Evolutionary conservation across 495 filamentous ascomycete genomes (phyloP).

Genomic region (Penicillium pulvis): DNA sequence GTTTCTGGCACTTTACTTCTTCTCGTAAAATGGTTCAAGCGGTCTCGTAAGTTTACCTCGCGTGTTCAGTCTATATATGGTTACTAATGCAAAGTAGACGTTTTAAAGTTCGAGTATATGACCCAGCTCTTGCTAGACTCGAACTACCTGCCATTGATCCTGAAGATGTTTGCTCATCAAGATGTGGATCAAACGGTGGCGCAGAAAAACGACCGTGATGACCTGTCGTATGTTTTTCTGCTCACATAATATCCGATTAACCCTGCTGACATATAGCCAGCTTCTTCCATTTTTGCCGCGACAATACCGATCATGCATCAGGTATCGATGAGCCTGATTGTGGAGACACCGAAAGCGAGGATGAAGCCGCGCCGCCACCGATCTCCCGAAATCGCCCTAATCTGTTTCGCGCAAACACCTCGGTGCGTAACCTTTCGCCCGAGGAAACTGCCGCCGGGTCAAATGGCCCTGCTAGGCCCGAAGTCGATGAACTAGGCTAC

Average conservation of each 20-base stretch:
- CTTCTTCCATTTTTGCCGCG: slow-evolving; percentile 87
- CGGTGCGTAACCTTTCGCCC: slow-evolving; percentile 29
- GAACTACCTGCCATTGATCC: slow-evolving; percentile 87
- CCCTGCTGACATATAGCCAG: slow-evolving; percentile 27
- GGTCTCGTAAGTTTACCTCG: slow-evolving; percentile 70
- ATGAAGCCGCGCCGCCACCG: slow-evolving; percentile 83
- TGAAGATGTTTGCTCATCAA: slow-evolving; percentile 91
- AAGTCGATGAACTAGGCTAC: slow-evolving; percentile 88
- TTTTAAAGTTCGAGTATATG: slow-evolving; percentile 94
- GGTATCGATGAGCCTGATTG: slow-evolving; percentile 26
- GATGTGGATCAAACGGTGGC: slow-evolving; percentile 89
- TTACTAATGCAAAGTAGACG: slow-evolving; percentile 57
- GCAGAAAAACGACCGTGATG: slow-evolving; percentile 77
- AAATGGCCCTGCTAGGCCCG: slow-evolving; percentile 56
- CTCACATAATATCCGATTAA: background rate
- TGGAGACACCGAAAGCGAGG: slow-evolving; percentile 49
- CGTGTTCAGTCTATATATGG: background rate
- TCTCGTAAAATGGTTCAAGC: slow-evolving; percentile 93
- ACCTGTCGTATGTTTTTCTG: slow-evolving; percentile 65
- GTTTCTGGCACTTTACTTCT: slow-evolving; percentile 83
- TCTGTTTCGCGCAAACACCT: slow-evolving; percentile 25
- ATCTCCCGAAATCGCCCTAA: slow-evolving; percentile 60
- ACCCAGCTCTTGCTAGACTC: slow-evolving; percentile 90
- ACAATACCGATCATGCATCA: slow-evolving; percentile 50
- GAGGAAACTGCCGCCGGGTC: slow-evolving; percentile 40